Evolutionary conservation across 208 protist species (phyloP).

Genomic region (Leishmania turanica): DNA sequence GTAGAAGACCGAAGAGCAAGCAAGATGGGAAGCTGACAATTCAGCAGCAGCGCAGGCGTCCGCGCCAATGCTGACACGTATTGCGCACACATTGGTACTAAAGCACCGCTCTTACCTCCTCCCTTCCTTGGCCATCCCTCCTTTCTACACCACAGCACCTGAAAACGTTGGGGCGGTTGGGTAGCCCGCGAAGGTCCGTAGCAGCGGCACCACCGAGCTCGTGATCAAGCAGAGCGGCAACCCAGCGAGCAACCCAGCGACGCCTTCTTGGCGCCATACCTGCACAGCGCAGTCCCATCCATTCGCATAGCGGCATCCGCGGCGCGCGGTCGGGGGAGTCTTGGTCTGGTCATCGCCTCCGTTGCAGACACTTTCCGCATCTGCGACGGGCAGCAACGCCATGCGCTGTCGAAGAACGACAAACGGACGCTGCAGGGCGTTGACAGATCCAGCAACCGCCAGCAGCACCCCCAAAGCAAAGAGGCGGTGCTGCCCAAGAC

Average conservation of each 20-base stretch:
- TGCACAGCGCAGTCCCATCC: constrained; percentile 25
- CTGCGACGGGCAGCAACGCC: constrained; percentile 30
- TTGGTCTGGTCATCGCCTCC: neutral
- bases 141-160: constrained; percentile 18
- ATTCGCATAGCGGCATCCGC: constrained; percentile 30
- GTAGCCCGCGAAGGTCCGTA: constrained; percentile 26
- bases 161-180: constrained; percentile 26
- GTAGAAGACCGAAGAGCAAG: neutral
- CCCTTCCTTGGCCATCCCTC: neutral
- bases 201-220: constrained; percentile 25
- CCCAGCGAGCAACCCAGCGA: constrained; percentile 24
- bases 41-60: neutral
- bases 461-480: constrained; percentile 26
- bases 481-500: constrained; percentile 20
- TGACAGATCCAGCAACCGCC: constrained; percentile 22
- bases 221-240: constrained; percentile 28
- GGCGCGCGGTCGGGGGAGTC: neutral
- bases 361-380: neutral
- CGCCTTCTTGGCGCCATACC: constrained; percentile 25
- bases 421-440: constrained; percentile 42
- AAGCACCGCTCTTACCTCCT: neutral
- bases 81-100: neutral
- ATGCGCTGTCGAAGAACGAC: constrained; percentile 42
- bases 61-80: neutral
- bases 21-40: neutral